Conservation (phyloP, 2,329 filamentous ascomycete genomes). For the Stagonosporopsis vannaccii region DNA sequence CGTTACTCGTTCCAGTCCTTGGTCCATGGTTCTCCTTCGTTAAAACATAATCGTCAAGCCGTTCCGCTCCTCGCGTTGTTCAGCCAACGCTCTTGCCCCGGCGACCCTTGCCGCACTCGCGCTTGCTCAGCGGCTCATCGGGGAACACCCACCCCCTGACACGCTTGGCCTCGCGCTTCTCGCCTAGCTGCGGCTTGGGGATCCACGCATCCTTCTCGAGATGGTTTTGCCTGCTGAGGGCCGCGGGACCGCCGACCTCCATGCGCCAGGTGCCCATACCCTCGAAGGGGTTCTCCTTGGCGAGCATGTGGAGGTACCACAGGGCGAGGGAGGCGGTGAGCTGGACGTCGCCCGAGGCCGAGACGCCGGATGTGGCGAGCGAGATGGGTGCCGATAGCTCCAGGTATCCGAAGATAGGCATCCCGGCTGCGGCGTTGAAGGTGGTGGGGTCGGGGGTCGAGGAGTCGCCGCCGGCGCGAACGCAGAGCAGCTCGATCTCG, state of each 20-base stretch:
- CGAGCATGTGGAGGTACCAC: constrained; percentile 79
- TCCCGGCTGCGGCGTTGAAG: constrained; percentile 56
- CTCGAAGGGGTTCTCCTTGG: constrained; percentile 65
- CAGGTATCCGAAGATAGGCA: constrained; percentile 86
- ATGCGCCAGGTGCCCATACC: constrained; percentile 70
- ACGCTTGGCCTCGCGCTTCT: constrained; percentile 79
- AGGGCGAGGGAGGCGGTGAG: constrained; percentile 77
- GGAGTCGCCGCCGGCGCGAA: constrained; percentile 72
- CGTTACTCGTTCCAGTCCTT: constrained; percentile 13
- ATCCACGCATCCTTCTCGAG: constrained; percentile 77
- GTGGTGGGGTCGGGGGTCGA: constrained; percentile 44
- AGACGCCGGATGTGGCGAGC: constrained; percentile 53
- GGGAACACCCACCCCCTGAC: constrained; percentile 77
- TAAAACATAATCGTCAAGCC: background rate
- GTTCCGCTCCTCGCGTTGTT: background rate
- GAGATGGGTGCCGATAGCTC: constrained; percentile 71
- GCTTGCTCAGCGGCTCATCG: constrained; percentile 74
- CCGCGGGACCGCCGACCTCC: constrained; percentile 77
- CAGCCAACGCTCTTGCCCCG: constrained; percentile 36
- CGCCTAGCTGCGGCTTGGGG: constrained; percentile 72
- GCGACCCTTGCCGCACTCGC: constrained; percentile 61
- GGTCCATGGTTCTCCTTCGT: background rate
- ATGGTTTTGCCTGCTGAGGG: constrained; percentile 74
- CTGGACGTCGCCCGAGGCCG: constrained; percentile 53
- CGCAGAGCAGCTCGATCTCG: constrained; percentile 91